Base-by-base conservation (phyloP, 352 stramenopile genomes). In the Saprolegnia parasitica region DNA sequence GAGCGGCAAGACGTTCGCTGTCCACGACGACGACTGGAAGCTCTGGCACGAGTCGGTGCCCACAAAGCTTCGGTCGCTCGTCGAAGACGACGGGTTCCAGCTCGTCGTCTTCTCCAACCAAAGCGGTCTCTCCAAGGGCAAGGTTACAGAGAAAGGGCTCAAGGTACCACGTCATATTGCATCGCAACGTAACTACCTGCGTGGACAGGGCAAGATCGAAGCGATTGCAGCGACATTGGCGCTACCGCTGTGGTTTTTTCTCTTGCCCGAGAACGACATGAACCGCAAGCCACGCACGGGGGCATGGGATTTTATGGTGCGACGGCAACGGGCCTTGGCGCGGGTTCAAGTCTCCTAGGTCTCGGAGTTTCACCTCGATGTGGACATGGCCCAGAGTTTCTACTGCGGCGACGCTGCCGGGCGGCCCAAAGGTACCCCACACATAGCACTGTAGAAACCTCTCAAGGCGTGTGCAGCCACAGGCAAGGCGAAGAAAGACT, bases 61-160 rank as follows among this genome's bases (percentile, higher is more conserved):
- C 0, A 42, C 75, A 0, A 91, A 87, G 57, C 73, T 95, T 21
- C 23, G 18, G n/a, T 40, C 70, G 29, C 68, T 83, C 23, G 72
- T 93, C 32, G 73, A 71, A 16, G 60, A 64, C 9, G 72, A 84
- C 9, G 82, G 81, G 0, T 93, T 80, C 65, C 73, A 74, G 42
- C 71, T 95, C 16, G 77, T 83, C 5, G 80, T 95, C 37, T 82
- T 93, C 54, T 95, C 87, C 23, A 95, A 95, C 75, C 87, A 95
- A 66, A 91, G 92, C 45, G 87, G 87, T 11, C 76, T 95, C 24
- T 81, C 81, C 42, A 91, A 90, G 72, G 86, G 87, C 50, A 90
- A 92, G 29, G 80, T 84, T 6, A 80, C 72, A 1, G 79, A 71
- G 1, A 64, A 58, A 0, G 80, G 91, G 60, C 76, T 95, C 21